Evolutionary conservation across 495 filamentous ascomycete genomes (phyloP).

Genomic region (Peziza echinospora): DNA sequence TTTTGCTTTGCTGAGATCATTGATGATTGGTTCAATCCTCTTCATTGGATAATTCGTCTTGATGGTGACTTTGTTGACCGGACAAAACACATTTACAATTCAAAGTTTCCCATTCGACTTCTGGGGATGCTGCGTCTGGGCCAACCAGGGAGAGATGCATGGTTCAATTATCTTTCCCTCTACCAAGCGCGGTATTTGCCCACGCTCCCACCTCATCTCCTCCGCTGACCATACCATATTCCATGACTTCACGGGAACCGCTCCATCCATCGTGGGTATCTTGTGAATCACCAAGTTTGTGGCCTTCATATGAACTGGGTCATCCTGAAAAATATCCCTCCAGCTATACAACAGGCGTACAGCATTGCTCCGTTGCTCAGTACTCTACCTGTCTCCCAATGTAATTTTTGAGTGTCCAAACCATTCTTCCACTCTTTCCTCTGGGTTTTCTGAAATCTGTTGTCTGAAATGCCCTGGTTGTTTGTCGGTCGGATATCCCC

Average conservation of each 20-base stretch:
- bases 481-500: too few relatives aligned
- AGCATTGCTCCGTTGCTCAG: neutral
- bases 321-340: neutral
- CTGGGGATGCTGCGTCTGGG: neutral
- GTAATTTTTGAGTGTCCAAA: too few relatives aligned
- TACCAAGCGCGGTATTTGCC: neutral
- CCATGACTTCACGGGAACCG: neutral
- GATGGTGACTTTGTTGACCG: neutral
- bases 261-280: neutral
- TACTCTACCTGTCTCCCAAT: too few relatives aligned
- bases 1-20: neutral
- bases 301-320: neutral
- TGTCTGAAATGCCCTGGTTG: too few relatives aligned
- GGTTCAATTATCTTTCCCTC: too few relatives aligned
- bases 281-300: neutral
- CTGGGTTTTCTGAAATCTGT: too few relatives aligned
- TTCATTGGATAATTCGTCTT: neutral
- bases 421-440: too few relatives aligned
- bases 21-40: neutral
- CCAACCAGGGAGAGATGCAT: neutral
- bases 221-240: neutral
- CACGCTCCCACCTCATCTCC: neutral
- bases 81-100: neutral
- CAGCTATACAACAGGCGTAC: neutral
- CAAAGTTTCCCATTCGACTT: neutral